These are phyloP conservation scores for Zea luxurians DNA, from an alignment of 176 grass and related monocot genomes.

Conservation along the genomic window DNA sequence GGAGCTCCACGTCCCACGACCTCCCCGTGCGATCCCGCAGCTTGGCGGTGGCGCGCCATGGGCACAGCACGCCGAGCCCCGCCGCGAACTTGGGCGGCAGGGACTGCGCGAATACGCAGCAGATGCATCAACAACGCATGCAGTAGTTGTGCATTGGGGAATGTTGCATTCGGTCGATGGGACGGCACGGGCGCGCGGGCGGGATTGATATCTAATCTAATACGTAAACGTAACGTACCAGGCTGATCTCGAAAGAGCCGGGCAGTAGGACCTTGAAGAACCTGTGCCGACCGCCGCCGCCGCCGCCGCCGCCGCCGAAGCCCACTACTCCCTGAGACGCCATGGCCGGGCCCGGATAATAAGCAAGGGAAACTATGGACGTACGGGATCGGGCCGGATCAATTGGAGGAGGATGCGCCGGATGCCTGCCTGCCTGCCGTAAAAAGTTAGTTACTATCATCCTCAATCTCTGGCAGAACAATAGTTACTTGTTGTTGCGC, in stretches of 20 bases:
- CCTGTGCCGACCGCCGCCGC: background rate
- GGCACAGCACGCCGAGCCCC: background rate
- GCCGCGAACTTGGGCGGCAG: slow-evolving; percentile 39
- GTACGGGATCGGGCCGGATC: background rate
- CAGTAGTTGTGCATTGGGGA: background rate
- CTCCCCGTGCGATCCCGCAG: slow-evolving; percentile 7
- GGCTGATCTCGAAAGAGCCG: slow-evolving; percentile 21
- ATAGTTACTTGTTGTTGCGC: no score
- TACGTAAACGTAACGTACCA: slow-evolving; percentile 27
- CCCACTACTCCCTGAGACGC: background rate
- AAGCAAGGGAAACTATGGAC: background rate
- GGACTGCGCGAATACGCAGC: background rate
- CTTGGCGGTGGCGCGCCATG: slow-evolving; percentile 9
- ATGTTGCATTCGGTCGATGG: no score
- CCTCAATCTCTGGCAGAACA: no score
- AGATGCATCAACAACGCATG: background rate
- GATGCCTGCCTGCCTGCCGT: no score
- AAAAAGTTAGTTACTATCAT: no score
- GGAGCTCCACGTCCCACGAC: slow-evolving; percentile 23
- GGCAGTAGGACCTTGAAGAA: slow-evolving; percentile 48
- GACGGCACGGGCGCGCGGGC: background rate
- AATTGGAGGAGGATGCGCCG: no score
- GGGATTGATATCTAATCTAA: background rate
- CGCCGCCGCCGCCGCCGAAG: background rate
- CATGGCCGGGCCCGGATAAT: background rate